Evolutionary conservation across 2,329 filamentous ascomycete species (phyloP), one percentile per base, ranked within the genome.

Genomic region (Colletotrichum truncatum): DNA sequence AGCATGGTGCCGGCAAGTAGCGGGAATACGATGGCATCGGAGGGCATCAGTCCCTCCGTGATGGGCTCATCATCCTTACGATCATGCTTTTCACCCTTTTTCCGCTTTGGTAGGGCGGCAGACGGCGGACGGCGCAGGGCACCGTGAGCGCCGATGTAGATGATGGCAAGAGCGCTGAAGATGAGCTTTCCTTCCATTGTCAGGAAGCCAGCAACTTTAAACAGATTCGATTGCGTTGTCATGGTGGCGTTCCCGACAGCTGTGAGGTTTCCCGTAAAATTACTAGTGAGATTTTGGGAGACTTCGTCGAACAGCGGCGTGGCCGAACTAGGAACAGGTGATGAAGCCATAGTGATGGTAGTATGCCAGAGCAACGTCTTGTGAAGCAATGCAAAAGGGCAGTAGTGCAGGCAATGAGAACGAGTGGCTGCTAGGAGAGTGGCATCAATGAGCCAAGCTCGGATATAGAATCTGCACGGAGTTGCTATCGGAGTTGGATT

Each of bases 1-100:
- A 98, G 86, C 1, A 91, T 88, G 9, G 83, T 73, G 2, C 89
- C 93, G 6, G 94, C 94, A 58, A 94, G 82, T 30, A 98, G 70
- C 2, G 95, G 96, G 68, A 98, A 92, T 71, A 97, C 77, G 70
- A 98, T 87, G 49, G 93, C 95, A 77, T 98, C 95, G 0, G 87
- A 89, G 2, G 92, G 89, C 8, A 89, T 85, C 55, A 97, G 78
- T 0, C 91, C 90, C 66, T 89, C 85, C 14, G 83, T 79, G 26
- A 85, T 82, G 57, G 84, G 54, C 12, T 68, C 65, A 10, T 68
- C 61, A 6, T 67, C 64, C 10, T 53, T 59, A 9, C 59, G 59
- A n/a, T 56, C 26, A 10, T 28, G 38, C 26, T 64, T 38, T 73
- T 66, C 88, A 80, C 69, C 88, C 84, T 9, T 87, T 70, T 8